phyloP scores from a whole-genome alignment of 768 basidiomycete species.

The Suillus alpinus region DNA sequence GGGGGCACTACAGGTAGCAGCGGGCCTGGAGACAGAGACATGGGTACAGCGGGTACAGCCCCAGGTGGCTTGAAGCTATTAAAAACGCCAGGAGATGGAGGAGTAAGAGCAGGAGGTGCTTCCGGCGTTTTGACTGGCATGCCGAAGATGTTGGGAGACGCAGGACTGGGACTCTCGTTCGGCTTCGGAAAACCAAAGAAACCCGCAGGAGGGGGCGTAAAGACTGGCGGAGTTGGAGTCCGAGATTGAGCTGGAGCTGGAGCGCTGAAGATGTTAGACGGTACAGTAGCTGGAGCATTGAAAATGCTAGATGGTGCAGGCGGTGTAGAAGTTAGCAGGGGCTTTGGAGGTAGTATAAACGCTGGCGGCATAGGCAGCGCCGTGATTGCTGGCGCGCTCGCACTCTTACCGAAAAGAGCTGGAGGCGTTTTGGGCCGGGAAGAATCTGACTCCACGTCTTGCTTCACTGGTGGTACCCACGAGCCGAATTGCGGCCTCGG shows the following conservation, averaged over 20 bases:
- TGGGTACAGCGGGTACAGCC: conserved; percentile 2
- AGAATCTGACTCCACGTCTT: conserved; percentile 22
- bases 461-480: conserved; percentile 23
- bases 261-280: conserved; percentile 1
- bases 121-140: conserved; percentile 7
- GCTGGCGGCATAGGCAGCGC: conserved; percentile 8
- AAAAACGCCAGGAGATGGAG: conserved; percentile 13
- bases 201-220: background rate
- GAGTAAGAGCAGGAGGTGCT: conserved; percentile 8
- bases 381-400: conserved; percentile 13
- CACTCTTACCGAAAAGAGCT: conserved; percentile 31
- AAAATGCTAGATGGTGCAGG: conserved; percentile 4
- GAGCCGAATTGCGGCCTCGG: conserved; percentile 39
- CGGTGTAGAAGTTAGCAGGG: conserved; percentile 6
- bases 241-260: background rate
- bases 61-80: conserved; percentile 2
- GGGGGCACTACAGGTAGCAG: conserved; percentile 3
- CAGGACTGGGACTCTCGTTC: conserved; percentile 5
- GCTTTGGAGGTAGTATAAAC: conserved; percentile 8
- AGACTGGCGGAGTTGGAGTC: background rate
- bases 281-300: conserved; percentile 7
- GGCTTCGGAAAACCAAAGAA: conserved; percentile 1
- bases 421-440: conserved; percentile 51
- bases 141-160: conserved; percentile 6
- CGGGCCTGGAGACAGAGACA: conserved; percentile 2